Evolutionary conservation across 768 basidiomycete genomes (phyloP), one percentile per base, ranked within the genome.

Genomic region (Thelephora ganbajun): DNA sequence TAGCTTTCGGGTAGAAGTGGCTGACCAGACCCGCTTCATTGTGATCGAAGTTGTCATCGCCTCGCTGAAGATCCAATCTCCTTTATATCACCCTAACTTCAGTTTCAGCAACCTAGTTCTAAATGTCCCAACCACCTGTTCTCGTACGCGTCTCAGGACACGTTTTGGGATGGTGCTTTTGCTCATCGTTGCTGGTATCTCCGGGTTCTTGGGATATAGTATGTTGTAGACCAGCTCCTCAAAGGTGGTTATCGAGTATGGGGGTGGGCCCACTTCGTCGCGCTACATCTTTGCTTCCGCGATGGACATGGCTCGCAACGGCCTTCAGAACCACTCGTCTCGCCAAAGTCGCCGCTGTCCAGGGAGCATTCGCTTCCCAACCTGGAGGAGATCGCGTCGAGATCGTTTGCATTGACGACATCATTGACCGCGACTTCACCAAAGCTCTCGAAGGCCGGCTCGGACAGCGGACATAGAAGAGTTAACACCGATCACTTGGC

Each of bases 241-340:
- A 54, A 66, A 37, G 58, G 60, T 22, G 74, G 74, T 0, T 72
- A 69, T 51, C 62, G 58, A 16, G 74, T 78, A 16, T 61, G 70
- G 56, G 76, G 70, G 67, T 69, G 50, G 44, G 66, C 53, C 4
- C 26, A 4, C 26, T 30, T 30, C 3, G 9, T 9, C 26, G 9
- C 26, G n/a, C 26, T 9, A 4, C 26, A 30, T 9, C 26, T 30
- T 9, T 9, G 9, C 26, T 30, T 30, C 26, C 4, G 26, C 4
- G 26, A 4, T 30, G 9, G 9, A 30, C 26, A 4, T 14, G 5
- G 35, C 19, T 19, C 7, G 37, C 5, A 3, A 12, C 19, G n/a
- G 3, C 6, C 5, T 23, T 42, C 45, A 57, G 56, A 3, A 51
- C 52, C 13, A 51, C 49, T 5, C 56, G 56, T 23, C 51, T 51